These are phyloP conservation scores for Cytospora paraplurivora DNA, from an alignment of 2,329 filamentous ascomycete genomes.

Conservation along the genomic window DNA sequence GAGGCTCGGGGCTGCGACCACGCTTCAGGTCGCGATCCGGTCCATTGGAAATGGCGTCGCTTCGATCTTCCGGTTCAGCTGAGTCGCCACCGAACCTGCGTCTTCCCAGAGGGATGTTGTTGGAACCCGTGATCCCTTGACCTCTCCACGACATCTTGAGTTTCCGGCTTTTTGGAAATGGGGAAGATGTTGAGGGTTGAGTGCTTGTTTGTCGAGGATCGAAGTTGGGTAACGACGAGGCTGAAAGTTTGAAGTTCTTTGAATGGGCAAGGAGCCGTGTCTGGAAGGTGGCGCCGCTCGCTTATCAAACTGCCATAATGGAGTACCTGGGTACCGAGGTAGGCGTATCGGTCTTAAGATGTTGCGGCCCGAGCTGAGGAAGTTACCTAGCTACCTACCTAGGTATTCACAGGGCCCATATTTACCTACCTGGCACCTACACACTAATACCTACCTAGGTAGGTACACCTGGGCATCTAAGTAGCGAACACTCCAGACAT, in stretches of 20 bases:
- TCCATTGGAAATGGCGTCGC: conserved; percentile 34
- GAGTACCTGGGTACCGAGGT: too few relatives aligned
- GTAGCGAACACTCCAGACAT: too few relatives aligned
- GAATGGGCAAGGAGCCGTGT: not conserved
- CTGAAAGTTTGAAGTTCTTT: conserved; percentile 22
- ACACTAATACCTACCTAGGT: too few relatives aligned
- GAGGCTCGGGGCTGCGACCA: conserved; percentile 86
- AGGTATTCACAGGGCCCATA: not conserved
- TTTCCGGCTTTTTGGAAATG: conserved; percentile 7
- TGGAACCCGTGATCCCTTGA: conserved; percentile 92
- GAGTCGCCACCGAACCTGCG: conserved; percentile 72
- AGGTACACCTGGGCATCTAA: too few relatives aligned
- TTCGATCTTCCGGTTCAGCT: conserved; percentile 5
- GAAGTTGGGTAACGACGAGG: not conserved
- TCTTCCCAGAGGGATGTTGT: conserved; percentile 93
- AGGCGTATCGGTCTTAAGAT: not conserved
- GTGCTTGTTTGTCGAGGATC: not conserved
- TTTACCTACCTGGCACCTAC: not conserved
- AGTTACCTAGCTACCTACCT: not conserved
- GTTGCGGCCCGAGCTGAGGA: not conserved
- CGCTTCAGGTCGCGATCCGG: conserved; percentile 68
- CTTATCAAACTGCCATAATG: not conserved
- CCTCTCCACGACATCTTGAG: conserved; percentile 65
- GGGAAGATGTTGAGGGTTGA: conserved; percentile 2
- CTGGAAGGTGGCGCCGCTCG: not conserved